phyloP scores from a whole-genome alignment of 2,329 filamentous ascomycete genomes.

The Trichophyton simii region DNA sequence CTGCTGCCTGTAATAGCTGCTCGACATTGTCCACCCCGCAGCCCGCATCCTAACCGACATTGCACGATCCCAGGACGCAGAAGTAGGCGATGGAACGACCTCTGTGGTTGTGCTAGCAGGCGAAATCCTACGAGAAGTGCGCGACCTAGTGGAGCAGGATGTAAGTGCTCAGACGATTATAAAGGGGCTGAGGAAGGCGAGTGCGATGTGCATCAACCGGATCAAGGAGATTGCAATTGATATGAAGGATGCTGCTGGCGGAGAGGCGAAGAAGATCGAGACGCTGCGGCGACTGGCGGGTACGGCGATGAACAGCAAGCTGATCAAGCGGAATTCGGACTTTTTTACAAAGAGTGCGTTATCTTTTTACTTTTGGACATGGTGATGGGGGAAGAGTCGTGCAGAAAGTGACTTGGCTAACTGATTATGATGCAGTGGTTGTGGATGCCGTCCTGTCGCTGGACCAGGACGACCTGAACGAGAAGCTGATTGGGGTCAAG shows the following conservation, averaged over 20 bases:
- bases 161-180: slow-evolving; percentile 96
- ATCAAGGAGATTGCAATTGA: slow-evolving; percentile 88
- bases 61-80: slow-evolving; percentile 94
- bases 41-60: slow-evolving; percentile 97
- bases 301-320: slow-evolving; percentile 98
- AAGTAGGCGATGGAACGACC: slow-evolving; percentile 95
- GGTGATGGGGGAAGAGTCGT: too few relatives aligned
- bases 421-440: slow-evolving; percentile 55
- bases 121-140: slow-evolving; percentile 92
- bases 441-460: slow-evolving; percentile 91
- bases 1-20: slow-evolving; percentile 46
- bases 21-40: slow-evolving; percentile 96
- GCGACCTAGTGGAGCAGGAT: slow-evolving; percentile 90
- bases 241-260: slow-evolving; percentile 55
- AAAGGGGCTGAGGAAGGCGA: slow-evolving; percentile 83
- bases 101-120: slow-evolving; percentile 96
- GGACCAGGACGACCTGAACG: slow-evolving; percentile 93
- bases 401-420: background rate
- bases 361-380: too few relatives aligned
- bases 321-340: slow-evolving; percentile 90
- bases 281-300: slow-evolving; percentile 80
- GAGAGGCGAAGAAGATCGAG: slow-evolving; percentile 77
- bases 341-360: slow-evolving; percentile 92
- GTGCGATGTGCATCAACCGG: slow-evolving; percentile 89
- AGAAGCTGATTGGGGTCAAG: slow-evolving; percentile 96